Percentiles rank a stretch among this genome's conserved stretches.
Evolutionary conservation across 2,329 filamentous ascomycete species (phyloP).

Genomic region (Fusarium buharicum): DNA sequence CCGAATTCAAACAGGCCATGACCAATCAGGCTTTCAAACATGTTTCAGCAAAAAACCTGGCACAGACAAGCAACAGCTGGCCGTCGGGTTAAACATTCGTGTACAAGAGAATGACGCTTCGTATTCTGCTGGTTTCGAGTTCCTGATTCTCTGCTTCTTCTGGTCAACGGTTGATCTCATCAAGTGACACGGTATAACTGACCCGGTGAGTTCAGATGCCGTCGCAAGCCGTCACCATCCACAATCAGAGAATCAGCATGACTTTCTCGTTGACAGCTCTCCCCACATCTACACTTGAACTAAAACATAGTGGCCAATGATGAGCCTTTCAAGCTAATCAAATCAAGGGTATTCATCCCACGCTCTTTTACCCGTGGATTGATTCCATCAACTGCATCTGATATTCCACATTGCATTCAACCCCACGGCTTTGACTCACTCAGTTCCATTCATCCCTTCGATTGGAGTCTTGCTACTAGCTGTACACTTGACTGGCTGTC

Average conservation of each 20-base stretch:
- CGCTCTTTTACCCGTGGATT: constrained; percentile 18
- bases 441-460: constrained; percentile 9
- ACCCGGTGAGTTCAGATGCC: constrained; percentile 16
- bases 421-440: constrained; percentile 16
- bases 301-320: constrained; percentile 3
- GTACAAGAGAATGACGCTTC: neutral
- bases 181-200: constrained; percentile 29
- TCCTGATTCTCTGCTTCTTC: constrained; percentile 11
- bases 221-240: constrained; percentile 33
- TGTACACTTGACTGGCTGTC: constrained; percentile 25
- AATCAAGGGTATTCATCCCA: constrained; percentile 1
- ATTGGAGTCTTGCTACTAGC: constrained; percentile 7
- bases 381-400: constrained; percentile 11
- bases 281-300: neutral
- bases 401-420: constrained; percentile 7
- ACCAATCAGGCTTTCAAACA: neutral
- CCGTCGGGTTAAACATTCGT: neutral
- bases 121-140: neutral
- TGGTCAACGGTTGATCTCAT: constrained; percentile 6
- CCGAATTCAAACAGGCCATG: neutral
- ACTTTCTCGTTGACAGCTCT: constrained; percentile 5
- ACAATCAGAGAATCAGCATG: constrained; percentile 5
- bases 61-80: too few species aligned
- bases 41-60: neutral
- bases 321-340: neutral